Evolutionary conservation across 441 rosid genomes (phyloP), one percentile per base, ranked within the genome.

Genomic region (Euphorbia celastroides): DNA sequence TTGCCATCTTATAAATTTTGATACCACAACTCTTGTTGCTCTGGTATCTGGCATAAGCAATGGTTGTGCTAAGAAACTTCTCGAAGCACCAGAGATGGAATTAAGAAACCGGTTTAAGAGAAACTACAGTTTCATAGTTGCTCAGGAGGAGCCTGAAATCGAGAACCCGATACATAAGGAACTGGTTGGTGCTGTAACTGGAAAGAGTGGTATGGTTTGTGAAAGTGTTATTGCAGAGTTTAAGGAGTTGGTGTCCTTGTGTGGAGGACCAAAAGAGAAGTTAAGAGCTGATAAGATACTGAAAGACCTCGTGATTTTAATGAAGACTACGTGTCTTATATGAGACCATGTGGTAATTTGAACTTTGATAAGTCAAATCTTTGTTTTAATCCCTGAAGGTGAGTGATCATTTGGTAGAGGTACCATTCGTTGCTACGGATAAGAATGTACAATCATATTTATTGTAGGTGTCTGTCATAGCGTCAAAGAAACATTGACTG

Each of bases 11-110:
- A 32, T 88, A 62, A 93, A 93, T 70, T 84, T 88, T 61, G 96
- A 89, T 67, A 89, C 99, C 1, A 91, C 97, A 11, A 89, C 96
- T 51, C 74, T 93, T 77, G 70, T 93, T 78, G 92, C 99, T 78
- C 68, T 88, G 19, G 90, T 93, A 23, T 93, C 96, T 7, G 97
- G 92, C 59, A 89, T 91, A 72, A 83, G 88, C 64, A 93, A 93
- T 69, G 97, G 90, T 44, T 83, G 86, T 69, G 80, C 88, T 5
- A 79, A 81, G 66, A 81, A 78, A 69, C 81, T 91, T 60, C 58
- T 91, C 74, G 78, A 72, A 5, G 63, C 68, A 0, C 79, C 86
- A 56, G 80, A 83, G 77, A 64, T 34, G 50, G 82, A 83, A 55
- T 55, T 91, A 79, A 85, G 78, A 66, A 76, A 72, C 52, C 82